Evolutionary conservation across 805 yeast species (phyloP).

Genomic region (Cyberlindnera meyerae): DNA sequence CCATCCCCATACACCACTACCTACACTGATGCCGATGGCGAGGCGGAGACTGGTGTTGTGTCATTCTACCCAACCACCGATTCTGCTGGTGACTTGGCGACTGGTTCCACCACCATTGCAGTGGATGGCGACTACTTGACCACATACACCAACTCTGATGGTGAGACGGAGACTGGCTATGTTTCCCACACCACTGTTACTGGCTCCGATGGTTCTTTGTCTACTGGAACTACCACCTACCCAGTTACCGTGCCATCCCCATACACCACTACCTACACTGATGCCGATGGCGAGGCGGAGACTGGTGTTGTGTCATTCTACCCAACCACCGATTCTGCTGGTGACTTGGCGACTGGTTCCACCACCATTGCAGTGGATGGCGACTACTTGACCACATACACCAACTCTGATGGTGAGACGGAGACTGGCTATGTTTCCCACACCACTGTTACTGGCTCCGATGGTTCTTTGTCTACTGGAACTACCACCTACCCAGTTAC

Average conservation of each 20-base stretch:
- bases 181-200: not conserved
- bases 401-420: no score
- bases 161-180: no score
- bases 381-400: no score
- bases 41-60: not conserved
- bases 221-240: not conserved
- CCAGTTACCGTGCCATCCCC: not conserved
- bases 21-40: not conserved
- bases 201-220: not conserved
- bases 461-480: not conserved
- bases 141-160: no score
- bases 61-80: not conserved
- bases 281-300: not conserved
- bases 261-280: constrained; percentile 1
- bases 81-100: not conserved
- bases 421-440: not conserved
- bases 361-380: not conserved
- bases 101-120: not conserved
- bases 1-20: not conserved
- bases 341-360: not conserved
- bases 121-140: not conserved
- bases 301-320: not conserved
- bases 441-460: not conserved
- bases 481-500: not conserved
- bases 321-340: not conserved